Conservation (phyloP, 805 yeast species). For the Schwanniomyces vanrijiae region DNA sequence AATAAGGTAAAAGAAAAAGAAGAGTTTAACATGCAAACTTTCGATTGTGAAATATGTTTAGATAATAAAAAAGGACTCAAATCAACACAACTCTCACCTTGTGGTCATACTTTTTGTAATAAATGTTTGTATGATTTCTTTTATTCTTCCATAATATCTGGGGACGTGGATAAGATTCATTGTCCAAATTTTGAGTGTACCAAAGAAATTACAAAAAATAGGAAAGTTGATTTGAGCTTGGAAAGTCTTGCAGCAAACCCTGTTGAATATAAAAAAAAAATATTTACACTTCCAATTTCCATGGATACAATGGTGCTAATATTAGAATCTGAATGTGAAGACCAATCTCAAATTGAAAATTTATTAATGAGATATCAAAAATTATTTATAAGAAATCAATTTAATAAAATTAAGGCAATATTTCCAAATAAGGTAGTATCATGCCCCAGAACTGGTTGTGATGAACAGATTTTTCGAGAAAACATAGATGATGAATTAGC, state of each 20-base stretch:
- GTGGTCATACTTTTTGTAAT: slow-evolving; percentile 52
- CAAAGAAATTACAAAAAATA: slow-evolving; percentile 14
- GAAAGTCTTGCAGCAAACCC: slow-evolving; percentile 18
- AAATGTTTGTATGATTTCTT: slow-evolving; percentile 46
- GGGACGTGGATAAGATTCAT: slow-evolving; percentile 51
- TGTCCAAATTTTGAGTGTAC: slow-evolving; percentile 60
- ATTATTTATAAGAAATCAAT: slow-evolving; percentile 38
- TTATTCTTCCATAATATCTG: slow-evolving; percentile 40
- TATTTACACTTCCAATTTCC: slow-evolving; percentile 45
- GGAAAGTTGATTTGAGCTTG: slow-evolving; percentile 18
- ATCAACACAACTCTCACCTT: slow-evolving; percentile 38
- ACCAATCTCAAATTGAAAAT: slow-evolving; percentile 8
- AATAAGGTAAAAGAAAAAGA: slow-evolving; percentile 16
- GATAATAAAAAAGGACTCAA: slow-evolving; percentile 44
- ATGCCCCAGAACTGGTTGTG: slow-evolving; percentile 51
- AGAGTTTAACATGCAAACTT: slow-evolving; percentile 37
- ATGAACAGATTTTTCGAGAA: slow-evolving; percentile 45
- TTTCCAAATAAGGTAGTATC: slow-evolving; percentile 49
- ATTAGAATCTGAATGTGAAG: slow-evolving; percentile 11
- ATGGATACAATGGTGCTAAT: slow-evolving; percentile 31
- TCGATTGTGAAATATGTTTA: slow-evolving; percentile 59
- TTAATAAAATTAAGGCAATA: slow-evolving; percentile 41
- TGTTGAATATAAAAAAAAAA: slow-evolving; percentile 27
- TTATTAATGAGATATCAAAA: slow-evolving; percentile 37
- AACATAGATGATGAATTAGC: slow-evolving; percentile 47